Base-by-base conservation (phyloP, 2,329 filamentous ascomycete species). In the Exophiala lecanii-corni region DNA sequence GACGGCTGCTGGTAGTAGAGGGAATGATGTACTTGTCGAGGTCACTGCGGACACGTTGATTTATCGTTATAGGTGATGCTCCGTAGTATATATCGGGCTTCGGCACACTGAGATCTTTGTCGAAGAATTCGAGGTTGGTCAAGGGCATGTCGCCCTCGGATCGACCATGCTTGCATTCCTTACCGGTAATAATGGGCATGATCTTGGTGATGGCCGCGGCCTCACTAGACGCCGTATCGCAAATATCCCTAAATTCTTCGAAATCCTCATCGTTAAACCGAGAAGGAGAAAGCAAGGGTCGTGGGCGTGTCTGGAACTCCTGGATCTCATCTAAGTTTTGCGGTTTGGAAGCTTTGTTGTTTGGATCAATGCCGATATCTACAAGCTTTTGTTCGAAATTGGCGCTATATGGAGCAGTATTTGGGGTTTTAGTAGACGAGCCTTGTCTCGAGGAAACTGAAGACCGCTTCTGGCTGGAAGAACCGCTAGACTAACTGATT, bases 321-420 rank as follows among this genome's bases (percentile, higher is more conserved):
- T 36, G 18, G 18, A 49, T 47, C 5, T 64, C 58, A 5, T 56
- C 41, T 56, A 54, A 59, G 41, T 67, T 64, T n/a, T 45, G 40
- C 45, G 60, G 64, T 41, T 57, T 50, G 36, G 57, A 23, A 12
- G 59, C 45, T 31, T 38, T 31, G 21, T 45, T 37, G 10, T 53
- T 55, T 21, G 60, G 50, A 38, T 64, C 61, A 28, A 69, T 49
- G 12, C 43, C 43, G 48, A 60, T 32, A 41, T 70, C 61, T 40
- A 62, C 60, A 32, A 70, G 49, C 37, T 65, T 57, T 41, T 64
- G 59, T 39, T 66, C 56, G 53, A 69, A 69, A 40, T 49, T 43
- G 10, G 38, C 26, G 32, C 35, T 42, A 26, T 51, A 47, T 9
- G 41, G 39, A 6, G 32, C 39, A 7, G 23, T 41, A 21, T 45